These are phyloP conservation scores for Tetrahymena thermophila DNA, from an alignment of 73 alveolate genomes.

Conservation along the genomic window DNA sequence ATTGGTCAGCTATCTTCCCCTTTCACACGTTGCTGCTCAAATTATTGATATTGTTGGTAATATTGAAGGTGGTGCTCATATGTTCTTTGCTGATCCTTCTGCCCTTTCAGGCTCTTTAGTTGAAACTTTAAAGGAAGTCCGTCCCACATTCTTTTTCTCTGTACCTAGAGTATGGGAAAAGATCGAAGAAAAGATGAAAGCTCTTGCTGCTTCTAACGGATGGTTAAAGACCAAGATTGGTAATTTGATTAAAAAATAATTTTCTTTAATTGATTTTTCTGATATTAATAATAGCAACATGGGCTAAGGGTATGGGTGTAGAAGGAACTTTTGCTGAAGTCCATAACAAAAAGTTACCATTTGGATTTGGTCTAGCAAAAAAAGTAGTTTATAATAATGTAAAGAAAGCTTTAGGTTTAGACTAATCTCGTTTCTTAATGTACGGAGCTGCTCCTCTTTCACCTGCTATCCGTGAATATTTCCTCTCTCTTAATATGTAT, in stretches of 20 bases:
- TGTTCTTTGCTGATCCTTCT: constrained; percentile 73
- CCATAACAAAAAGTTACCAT: constrained; percentile 37
- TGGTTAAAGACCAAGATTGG: constrained; percentile 23
- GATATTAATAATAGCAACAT: constrained; percentile 21
- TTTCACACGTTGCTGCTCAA: constrained; percentile 78
- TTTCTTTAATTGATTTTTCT: neutral
- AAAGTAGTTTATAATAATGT: constrained; percentile 46
- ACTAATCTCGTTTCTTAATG: constrained; percentile 37
- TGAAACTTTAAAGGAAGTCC: constrained; percentile 59
- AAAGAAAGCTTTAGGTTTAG: constrained; percentile 69
- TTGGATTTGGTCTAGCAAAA: constrained; percentile 58
- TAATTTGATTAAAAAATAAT: neutral
- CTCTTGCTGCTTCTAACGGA: constrained; percentile 54
- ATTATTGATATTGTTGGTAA: constrained; percentile 48
- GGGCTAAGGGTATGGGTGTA: constrained; percentile 65
- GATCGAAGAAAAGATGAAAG: constrained; percentile 70
- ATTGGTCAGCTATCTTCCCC: constrained; percentile 72
- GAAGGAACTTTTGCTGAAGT: constrained; percentile 39
- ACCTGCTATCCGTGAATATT: constrained; percentile 52
- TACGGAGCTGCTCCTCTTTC: constrained; percentile 76
- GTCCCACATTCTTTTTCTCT: constrained; percentile 80
- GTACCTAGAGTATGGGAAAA: constrained; percentile 92
- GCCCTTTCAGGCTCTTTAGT: constrained; percentile 80
- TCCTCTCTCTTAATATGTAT: constrained; percentile 53
- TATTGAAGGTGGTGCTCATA: constrained; percentile 36